Evolutionary conservation across 768 basidiomycete genomes (phyloP), one percentile per base, ranked within the genome.

Genomic region (Termitomyces sp.): DNA sequence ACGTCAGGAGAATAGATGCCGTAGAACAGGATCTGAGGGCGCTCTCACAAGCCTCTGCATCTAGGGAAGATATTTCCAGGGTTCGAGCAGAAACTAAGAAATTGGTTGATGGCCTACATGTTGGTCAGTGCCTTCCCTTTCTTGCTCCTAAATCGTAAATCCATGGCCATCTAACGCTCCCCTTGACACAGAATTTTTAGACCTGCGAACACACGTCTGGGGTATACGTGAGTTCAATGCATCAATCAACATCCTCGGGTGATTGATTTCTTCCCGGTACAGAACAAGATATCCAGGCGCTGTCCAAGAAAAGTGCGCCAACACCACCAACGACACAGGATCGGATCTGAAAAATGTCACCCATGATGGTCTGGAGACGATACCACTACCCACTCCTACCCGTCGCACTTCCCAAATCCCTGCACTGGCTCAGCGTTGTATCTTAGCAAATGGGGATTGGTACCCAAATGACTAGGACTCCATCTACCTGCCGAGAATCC

Each of bases 11-110:
- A 56, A 93, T 93, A 66, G 90, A 95, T 69, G 83, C 87, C 4
- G 91, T 95, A 2, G 94, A 97, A 74, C 93, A 93, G 70, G 92
- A 95, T 64, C 69, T 95, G 65, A 93, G 90, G 69, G 85, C 87
- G 0, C 68, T 97, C 26, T 77, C 81, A 7, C 82, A 85, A 50
- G 72, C 76, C 20, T 81, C 88, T 2, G 81, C 89, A 8, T 80
- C 80, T 32, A 95, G 93, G 72, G 93, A 94, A 42, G 95, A 97
- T 62, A 75, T 93, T 34, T 81, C 85, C 24, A 81, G 84, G 57
- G 74, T 93, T 8, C 78, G 94, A 58, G 82, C 83, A 12, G 95
- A 97, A 70, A 80, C 87, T 61, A 95, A 95, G 83, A 93, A 93
- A 69, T 70, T 93, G 18, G 91, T 93, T 57, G 90, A 92, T 62